A percentile compares a stretch with the other conserved stretches of the same genome.
Conservation (phyloP, 2,329 filamentous ascomycete genomes). For the Cryphonectria parasitica region DNA sequence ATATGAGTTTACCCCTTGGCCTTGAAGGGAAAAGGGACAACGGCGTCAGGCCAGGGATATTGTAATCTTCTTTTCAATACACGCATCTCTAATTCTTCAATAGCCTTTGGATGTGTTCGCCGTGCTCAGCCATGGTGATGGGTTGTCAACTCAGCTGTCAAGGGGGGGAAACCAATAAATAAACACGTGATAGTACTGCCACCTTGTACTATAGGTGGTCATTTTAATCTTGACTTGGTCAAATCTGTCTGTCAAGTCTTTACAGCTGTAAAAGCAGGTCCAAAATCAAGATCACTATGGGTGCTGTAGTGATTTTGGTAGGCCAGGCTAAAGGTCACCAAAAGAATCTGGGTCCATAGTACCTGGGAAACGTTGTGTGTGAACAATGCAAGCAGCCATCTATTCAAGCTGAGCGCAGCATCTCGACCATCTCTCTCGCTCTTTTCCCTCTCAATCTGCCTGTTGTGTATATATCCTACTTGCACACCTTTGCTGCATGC, state of each 20-base stretch:
- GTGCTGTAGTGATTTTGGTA: not conserved
- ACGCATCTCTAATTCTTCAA: not conserved
- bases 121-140: too few relatives aligned
- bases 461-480: not conserved
- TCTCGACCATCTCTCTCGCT: not conserved
- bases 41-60: not conserved
- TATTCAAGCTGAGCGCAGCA: conserved; percentile 8
- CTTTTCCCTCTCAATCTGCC: not conserved
- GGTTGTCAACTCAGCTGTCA: too few relatives aligned
- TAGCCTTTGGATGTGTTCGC: too few relatives aligned
- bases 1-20: not conserved
- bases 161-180: too few relatives aligned
- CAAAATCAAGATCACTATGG: too few relatives aligned
- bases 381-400: not conserved
- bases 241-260: too few relatives aligned
- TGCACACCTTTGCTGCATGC: not conserved
- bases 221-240: too few relatives aligned
- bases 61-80: not conserved
- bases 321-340: not conserved
- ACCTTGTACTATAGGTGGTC: too few relatives aligned
- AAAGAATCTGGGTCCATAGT: not conserved
- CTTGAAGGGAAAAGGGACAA: too few relatives aligned
- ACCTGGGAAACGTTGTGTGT: not conserved
- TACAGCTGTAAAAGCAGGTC: too few relatives aligned
- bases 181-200: too few relatives aligned